Base-by-base conservation (phyloP, 495 filamentous ascomycete species). In the Tetracladium marchalianum region DNA sequence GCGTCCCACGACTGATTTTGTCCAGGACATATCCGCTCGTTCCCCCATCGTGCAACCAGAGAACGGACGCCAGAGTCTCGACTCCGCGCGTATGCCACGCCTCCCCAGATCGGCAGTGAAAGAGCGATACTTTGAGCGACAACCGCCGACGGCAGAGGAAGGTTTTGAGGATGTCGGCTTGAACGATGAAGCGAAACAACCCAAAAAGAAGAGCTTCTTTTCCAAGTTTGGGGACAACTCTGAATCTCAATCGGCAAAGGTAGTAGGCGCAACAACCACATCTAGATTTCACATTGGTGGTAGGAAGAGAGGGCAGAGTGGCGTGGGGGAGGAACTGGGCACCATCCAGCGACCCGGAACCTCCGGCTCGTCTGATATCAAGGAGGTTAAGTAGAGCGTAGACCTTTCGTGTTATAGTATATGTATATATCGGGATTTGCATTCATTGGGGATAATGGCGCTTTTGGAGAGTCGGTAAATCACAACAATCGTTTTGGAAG, bases 121-220 rank as follows among this genome's bases (percentile, higher is more conserved):
- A 44, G 70, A 67, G 49, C 57, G 46, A 39, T 40, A 41, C 45
- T 76, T 68, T 9, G 64, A 58, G 18, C 75, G 72, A 55, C 72
- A 72, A 39, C 68, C 73, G 24, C 66, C 77, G 11, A 82, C 78
- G 45, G 75, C 78, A 27, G 88, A 92, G 48, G 85, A 89, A 53
- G 62, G 66, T 22, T 95, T 97, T 58, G 92, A 97, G 60, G 93
- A 98, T 6, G 86, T 98, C 4, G 87, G 86, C 0, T 68, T 98
- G 13, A 78, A 82, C 39, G 90, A 53, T 39, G 62, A 34, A 61
- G 72, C 44, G 69, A 80, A 53, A 46, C 53, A 56, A 19, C 68
- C 71, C 1, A 95, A 90, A 70, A 92, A 84, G 65, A 81, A 78
- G 49, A 71, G 87, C 27, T 77, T 97, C 50, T 95, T 97, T 53